Percentiles rank a stretch among this genome's conserved stretches.
Conservation (phyloP, 2,329 filamentous ascomycete species). For the Hypoxylon sp. region DNA sequence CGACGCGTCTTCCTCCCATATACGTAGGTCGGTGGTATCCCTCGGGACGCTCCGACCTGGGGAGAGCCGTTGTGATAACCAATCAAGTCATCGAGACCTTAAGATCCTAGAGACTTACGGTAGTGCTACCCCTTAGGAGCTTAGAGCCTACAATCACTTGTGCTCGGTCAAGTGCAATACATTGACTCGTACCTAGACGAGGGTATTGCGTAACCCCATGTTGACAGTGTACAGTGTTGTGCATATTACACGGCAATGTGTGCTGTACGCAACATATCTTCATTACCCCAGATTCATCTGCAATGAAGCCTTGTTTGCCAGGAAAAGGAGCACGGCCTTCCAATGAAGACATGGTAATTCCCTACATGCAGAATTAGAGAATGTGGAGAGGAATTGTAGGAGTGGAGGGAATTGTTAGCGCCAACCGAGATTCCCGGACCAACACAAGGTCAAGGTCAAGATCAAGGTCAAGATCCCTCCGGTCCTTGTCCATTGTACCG, state of each 20-base stretch:
- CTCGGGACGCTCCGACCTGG: neutral
- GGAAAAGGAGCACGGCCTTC: neutral
- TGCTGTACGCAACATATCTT: neutral
- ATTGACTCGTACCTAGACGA: neutral
- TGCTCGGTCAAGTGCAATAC: neutral
- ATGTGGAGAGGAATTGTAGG: conserved; percentile 22
- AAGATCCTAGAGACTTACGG: neutral
- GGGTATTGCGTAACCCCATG: conserved; percentile 13
- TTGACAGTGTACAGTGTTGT: conserved; percentile 1
- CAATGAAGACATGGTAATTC: conserved; percentile 1
- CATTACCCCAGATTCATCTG: conserved; percentile 22
- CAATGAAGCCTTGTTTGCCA: conserved; percentile 9
- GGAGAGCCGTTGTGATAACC: conserved; percentile 3
- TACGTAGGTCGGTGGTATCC: neutral
- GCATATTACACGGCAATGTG: conserved; percentile 20
- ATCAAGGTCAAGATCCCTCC: conserved; percentile 12
- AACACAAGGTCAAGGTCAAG: conserved; percentile 19
- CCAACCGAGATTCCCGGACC: conserved; percentile 31
- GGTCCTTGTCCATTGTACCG: conserved; percentile 24
- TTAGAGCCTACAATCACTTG: neutral
- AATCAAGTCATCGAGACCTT: neutral
- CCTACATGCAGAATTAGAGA: conserved; percentile 17
- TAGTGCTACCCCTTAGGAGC: neutral
- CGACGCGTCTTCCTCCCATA: neutral
- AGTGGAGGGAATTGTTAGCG: conserved; percentile 1